Evolutionary conservation across 805 yeast genomes (phyloP).

Genomic region (Yamadazyma paraphyllophila): DNA sequence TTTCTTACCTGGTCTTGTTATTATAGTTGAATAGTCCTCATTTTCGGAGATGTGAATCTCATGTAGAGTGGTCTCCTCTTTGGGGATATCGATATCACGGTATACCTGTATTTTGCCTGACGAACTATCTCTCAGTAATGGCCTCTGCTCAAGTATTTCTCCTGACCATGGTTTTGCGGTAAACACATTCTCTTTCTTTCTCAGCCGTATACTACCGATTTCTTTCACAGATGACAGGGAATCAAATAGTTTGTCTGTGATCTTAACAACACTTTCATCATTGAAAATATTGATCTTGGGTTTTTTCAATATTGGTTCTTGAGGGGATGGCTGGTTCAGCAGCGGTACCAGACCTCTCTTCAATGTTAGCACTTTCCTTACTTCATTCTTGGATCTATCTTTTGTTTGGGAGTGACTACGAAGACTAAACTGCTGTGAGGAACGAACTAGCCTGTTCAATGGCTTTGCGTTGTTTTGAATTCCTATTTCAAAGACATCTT

Average conservation of each 20-base stretch:
- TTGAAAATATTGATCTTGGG: conserved; percentile 41
- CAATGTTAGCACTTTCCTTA: conserved; percentile 26
- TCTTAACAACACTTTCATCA: conserved; percentile 25
- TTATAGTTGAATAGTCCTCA: conserved; percentile 38
- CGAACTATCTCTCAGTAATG: conserved; percentile 16
- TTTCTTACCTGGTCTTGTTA: conserved; percentile 56
- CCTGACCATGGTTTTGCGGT: conserved; percentile 63
- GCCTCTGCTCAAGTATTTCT: conserved; percentile 46
- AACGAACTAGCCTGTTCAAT: conserved; percentile 27
- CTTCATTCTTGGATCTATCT: conserved; percentile 8
- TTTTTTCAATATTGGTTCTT: conserved; percentile 7
- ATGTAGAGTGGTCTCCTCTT: conserved; percentile 7
- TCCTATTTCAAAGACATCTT: conserved; percentile 58
- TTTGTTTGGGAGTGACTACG: conserved; percentile 28
- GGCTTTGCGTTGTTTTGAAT: conserved; percentile 68
- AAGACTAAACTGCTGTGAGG: conserved; percentile 42
- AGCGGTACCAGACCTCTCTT: conserved; percentile 31
- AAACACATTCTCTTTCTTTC: conserved; percentile 64
- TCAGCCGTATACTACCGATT: conserved; percentile 46
- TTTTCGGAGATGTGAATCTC: conserved; percentile 6
- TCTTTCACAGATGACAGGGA: conserved; percentile 38
- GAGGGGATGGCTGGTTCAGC: neutral
- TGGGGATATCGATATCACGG: conserved; percentile 19
- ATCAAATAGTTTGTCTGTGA: conserved; percentile 23
- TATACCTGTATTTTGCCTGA: conserved; percentile 31